Percentiles rank a stretch among this genome's conserved stretches.
These are phyloP conservation scores for Aspergillus panamensis DNA, from an alignment of 495 filamentous ascomycete genomes.

Conservation along the genomic window DNA sequence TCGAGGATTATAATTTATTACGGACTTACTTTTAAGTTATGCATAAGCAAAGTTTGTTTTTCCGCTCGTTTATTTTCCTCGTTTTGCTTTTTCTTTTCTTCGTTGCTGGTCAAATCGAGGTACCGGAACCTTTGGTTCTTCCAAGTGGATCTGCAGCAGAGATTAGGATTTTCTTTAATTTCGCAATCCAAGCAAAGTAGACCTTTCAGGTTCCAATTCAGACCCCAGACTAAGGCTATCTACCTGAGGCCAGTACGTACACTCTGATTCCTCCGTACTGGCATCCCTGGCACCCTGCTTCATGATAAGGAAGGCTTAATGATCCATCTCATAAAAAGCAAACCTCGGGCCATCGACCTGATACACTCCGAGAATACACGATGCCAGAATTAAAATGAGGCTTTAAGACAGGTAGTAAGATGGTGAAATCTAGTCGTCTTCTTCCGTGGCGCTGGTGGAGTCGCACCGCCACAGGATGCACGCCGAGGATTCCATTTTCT, in stretches of 20 bases:
- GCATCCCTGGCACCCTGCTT: background rate
- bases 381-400: background rate
- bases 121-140: too few species aligned
- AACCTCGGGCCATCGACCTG: background rate
- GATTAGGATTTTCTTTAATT: too few species aligned
- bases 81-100: slow-evolving; percentile 2
- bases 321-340: slow-evolving; percentile 4
- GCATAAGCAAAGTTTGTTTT: slow-evolving; percentile 5
- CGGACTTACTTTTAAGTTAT: slow-evolving; percentile 6
- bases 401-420: background rate
- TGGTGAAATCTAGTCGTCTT: too few species aligned
- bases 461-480: slow-evolving; percentile 15
- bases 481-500: background rate
- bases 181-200: too few species aligned
- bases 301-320: background rate
- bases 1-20: background rate
- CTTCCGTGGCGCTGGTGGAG: slow-evolving; percentile 1
- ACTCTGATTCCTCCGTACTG: background rate
- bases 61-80: background rate
- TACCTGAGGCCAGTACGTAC: too few species aligned
- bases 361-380: background rate
- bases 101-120: too few species aligned
- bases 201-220: too few species aligned
- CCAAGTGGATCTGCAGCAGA: background rate
- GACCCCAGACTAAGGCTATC: too few species aligned